These are phyloP conservation scores for Epichloe coenophiala DNA, from an alignment of 2,329 filamentous ascomycete species.

Conservation along the genomic window DNA sequence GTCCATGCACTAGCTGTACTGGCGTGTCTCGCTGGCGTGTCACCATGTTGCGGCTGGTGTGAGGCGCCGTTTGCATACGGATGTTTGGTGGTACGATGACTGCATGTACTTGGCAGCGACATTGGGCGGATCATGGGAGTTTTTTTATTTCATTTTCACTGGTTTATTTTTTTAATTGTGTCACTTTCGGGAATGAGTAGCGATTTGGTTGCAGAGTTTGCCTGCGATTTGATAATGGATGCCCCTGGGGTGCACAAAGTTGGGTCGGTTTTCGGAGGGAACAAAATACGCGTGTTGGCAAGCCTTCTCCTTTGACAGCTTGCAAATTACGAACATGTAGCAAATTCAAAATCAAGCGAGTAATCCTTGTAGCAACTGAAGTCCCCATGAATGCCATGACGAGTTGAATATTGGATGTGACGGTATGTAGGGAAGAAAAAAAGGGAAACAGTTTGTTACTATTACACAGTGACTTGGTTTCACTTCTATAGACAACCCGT, in stretches of 20 bases:
- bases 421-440: neutral
- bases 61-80: neutral
- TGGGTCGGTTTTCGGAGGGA: neutral
- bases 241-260: neutral
- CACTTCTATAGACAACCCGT: no score
- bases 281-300: neutral
- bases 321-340: neutral
- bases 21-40: slow-evolving; percentile 5
- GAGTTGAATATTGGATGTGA: neutral
- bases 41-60: slow-evolving; percentile 1
- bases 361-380: neutral
- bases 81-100: neutral
- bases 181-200: slow-evolving; percentile 5
- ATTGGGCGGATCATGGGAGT: slow-evolving; percentile 9
- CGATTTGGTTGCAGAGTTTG: slow-evolving; percentile 5
- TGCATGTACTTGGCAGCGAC: slow-evolving; percentile 1
- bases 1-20: neutral
- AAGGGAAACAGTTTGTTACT: neutral
- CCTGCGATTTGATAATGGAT: slow-evolving; percentile 6
- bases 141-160: slow-evolving; percentile 3
- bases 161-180: neutral
- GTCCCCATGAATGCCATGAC: neutral
- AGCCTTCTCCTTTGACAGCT: neutral
- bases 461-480: neutral
- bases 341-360: neutral